Base-by-base conservation (phyloP, 495 filamentous ascomycete species). In the Lasiosphaeria hispida region DNA sequence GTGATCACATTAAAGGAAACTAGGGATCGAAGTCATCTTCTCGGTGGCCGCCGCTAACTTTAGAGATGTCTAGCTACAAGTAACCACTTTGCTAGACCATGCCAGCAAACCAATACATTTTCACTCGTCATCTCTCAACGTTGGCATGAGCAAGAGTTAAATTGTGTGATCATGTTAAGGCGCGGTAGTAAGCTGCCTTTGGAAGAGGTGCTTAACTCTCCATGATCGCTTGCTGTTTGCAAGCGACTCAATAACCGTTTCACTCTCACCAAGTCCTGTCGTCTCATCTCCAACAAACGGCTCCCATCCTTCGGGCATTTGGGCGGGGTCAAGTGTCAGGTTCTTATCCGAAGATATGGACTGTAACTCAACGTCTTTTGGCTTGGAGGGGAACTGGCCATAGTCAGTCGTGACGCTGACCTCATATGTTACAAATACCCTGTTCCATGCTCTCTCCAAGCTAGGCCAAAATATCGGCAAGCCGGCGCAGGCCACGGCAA, bases 381-480 rank as follows among this genome's bases (percentile, higher is more conserved):
- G 44, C 19, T 48, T 19, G 10, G 33, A 9, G 44, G 17, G 19
- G 33, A 48, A 17, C n/a, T 30, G 6, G 10, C 44, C 44, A n/a
- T 48, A 48, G 6, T 48, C 44, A 3, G 10, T n/a, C 44, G 44
- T 23, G 23, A 57, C 57, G 23, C 62, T 51, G 10, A 71, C 53
- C 51, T 73, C 70, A 10, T 60, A 58, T 1, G 70, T 73, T 7
- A 73, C 61, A 39, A 73, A 69, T 38, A 73, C 70, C 38, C 61
- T 48, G 17, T 33, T 33, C 44, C 44, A 48, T 7, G 44, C 33
- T 33, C 7, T 48, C 44, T 48, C 17, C 11, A 48, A n/a, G 7
- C 3, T n/a, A 10, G 44, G 44, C 70, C 70, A 73, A 45, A 73
- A 71, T 4, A 71, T 58, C 6, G 71, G 71, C 9, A 73, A 50